phyloP scores from a whole-genome alignment of 768 basidiomycete genomes.

The Cystofilobasidium macerans region DNA sequence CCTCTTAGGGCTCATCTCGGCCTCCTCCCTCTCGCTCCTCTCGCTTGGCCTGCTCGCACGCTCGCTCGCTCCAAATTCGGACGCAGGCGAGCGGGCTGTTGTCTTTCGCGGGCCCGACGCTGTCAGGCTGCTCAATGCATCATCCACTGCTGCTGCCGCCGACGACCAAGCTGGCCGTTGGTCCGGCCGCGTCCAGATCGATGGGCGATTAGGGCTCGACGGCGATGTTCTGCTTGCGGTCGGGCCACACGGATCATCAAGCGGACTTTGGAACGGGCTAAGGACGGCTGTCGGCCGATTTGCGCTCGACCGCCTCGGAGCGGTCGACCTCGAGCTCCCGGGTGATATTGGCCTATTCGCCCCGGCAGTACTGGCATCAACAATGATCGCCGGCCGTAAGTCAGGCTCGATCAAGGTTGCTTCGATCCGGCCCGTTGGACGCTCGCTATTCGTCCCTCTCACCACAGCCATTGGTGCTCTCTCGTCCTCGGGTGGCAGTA shows the following conservation, averaged over 20 bases:
- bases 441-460: constrained; percentile 10
- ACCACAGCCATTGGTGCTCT: neutral
- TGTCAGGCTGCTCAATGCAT: neutral
- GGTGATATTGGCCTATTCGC: no score
- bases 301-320: no score
- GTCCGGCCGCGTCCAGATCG: neutral
- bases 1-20: neutral
- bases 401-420: no score
- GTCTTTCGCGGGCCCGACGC: neutral
- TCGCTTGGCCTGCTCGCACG: neutral
- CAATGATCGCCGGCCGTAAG: no score
- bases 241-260: no score
- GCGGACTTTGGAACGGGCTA: neutral
- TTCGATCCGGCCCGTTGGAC: neutral
- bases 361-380: neutral
- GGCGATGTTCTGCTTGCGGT: neutral
- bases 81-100: neutral
- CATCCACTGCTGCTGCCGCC: neutral
- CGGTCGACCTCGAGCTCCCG: no score
- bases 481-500: no score
- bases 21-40: neutral
- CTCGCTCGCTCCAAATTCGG: neutral
- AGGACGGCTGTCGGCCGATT: neutral
- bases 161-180: neutral
- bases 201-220: neutral